A percentile compares a stretch with the other conserved stretches of the same genome.
Evolutionary conservation across 352 stramenopile species (phyloP).

Genomic region (Blastocystis sp.): DNA sequence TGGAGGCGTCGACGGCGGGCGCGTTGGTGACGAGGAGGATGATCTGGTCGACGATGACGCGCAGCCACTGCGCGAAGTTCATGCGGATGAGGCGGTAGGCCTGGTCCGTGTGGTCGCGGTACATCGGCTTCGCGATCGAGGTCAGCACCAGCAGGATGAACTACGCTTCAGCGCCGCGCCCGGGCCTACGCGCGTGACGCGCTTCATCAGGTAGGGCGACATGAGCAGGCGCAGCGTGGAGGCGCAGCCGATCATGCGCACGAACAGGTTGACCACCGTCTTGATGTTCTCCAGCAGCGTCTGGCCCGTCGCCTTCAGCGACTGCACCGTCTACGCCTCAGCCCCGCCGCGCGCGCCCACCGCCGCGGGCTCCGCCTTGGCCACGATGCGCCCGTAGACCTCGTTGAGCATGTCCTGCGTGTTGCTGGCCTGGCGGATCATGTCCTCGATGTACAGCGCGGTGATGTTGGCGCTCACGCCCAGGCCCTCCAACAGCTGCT

Average conservation of each 20-base stretch:
- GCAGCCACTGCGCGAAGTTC: constrained; percentile 40
- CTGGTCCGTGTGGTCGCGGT: background rate
- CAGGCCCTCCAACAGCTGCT: background rate
- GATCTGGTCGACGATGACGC: constrained; percentile 7
- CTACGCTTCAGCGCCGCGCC: background rate
- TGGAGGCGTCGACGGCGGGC: background rate
- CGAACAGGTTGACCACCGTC: constrained; percentile 24
- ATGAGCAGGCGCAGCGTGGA: background rate
- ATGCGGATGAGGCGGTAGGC: background rate
- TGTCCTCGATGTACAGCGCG: constrained; percentile 15
- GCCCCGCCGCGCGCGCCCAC: background rate
- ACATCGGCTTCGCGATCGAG: constrained; percentile 40
- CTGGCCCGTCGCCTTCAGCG: constrained; percentile 15
- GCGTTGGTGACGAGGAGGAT: background rate
- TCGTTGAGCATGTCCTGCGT: constrained; percentile 36
- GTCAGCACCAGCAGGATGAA: constrained; percentile 27
- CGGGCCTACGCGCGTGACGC: background rate
- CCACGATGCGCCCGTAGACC: background rate
- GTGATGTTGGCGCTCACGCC: background rate
- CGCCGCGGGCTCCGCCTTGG: background rate
- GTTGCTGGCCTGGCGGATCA: constrained; percentile 24
- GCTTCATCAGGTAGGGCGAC: background rate
- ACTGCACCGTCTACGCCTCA: background rate
- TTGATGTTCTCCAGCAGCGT: constrained; percentile 35
- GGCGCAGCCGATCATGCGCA: constrained; percentile 26